These are phyloP conservation scores for Apophysomyces elegans DNA, from an alignment of 371 early-diverging fungal genomes.

Conservation along the genomic window DNA sequence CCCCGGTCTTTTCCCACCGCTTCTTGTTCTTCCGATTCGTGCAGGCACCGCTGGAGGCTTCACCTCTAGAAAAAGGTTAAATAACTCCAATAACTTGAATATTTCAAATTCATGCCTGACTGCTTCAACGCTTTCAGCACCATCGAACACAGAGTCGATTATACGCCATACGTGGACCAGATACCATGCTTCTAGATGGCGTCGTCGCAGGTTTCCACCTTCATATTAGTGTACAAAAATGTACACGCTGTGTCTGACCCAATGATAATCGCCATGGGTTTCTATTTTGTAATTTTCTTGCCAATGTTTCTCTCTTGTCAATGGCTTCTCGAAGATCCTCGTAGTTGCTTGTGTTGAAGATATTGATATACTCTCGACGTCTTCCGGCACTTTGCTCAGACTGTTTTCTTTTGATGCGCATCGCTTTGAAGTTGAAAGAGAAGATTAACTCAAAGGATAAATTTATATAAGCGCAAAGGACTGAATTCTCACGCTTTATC, in stretches of 20 bases:
- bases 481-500: too few species aligned
- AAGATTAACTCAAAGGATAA: too few species aligned
- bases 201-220: neutral
- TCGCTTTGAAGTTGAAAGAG: too few species aligned
- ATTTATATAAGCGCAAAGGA: too few species aligned
- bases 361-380: too few species aligned
- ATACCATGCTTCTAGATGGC: constrained; percentile 7
- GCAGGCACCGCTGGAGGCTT: neutral
- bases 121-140: neutral
- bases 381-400: too few species aligned
- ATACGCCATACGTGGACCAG: neutral
- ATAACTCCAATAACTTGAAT: neutral
- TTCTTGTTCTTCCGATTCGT: neutral
- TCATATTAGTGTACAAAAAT: neutral
- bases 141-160: neutral
- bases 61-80: neutral
- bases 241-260: neutral
- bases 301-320: too few species aligned
- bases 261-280: too few species aligned
- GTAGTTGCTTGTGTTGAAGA: too few species aligned
- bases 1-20: neutral
- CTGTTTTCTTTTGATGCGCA: too few species aligned
- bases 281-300: too few species aligned
- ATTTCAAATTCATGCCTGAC: neutral
- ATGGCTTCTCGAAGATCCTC: too few species aligned